Base-by-base conservation (phyloP, 2,329 filamentous ascomycete genomes). In the Epichloe gansuensis region DNA sequence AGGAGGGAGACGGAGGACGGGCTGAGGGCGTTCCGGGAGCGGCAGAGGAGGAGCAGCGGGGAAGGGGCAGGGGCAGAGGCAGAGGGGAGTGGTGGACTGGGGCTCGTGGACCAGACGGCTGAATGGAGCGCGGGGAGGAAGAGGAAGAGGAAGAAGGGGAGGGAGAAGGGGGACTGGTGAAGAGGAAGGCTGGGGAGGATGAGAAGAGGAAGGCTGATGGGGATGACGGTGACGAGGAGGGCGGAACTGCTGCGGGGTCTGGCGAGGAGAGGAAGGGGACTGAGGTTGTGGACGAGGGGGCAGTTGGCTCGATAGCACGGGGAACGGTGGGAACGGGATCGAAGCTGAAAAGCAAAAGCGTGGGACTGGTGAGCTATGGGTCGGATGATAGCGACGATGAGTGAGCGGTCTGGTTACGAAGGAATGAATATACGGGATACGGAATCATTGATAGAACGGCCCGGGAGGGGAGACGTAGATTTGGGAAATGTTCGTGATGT, bases 1-100 rank as follows among this genome's bases (percentile, higher is more conserved):
- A 69, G 71, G 58, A 67, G 69, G 31, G 81, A 85, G 70, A 77
- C 75, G 41, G 77, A 81, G 60, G 75, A 78, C 25, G 74, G 78
- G 5, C 64, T 86, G 17, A 70, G 69, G 57, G 69, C 68, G 31
- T 86, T 86, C 60, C 70, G 80, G 51, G 69, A 72, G 63, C 69
- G 71, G 60, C 77, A 79, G 67, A 67, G 64, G 61, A 67, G 64
- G 61, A 52, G 62, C 37, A 53, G 64, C 37, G 17, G 55, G 63
- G 23, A 69, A 65, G 61, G 68, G 69, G 61, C 66, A 67, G 62
- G 67, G 64, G 61, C 67, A 63, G 59, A 68, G 67, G 50, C 62
- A 55, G 25, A 65, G 59, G 55, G 66, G 64, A 23, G 69, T 66
- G 58, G 69, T 70, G 48, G 67, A 67, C 9, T 11, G 0, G 54